Evolutionary conservation across 2,329 filamentous ascomycete genomes (phyloP).

Genomic region (Bipolaris cookei): DNA sequence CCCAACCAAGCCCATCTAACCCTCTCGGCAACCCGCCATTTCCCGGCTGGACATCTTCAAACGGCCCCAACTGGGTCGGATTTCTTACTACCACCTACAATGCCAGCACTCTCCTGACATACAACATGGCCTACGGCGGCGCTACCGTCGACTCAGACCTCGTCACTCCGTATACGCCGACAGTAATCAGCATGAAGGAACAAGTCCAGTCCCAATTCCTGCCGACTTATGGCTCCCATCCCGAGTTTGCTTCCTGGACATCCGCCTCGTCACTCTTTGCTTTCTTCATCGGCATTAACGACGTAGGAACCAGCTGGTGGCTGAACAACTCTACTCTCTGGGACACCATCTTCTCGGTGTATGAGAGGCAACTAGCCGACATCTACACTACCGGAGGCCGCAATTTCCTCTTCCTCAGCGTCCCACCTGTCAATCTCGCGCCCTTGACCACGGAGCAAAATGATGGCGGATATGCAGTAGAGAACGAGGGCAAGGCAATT

Average conservation of each 20-base stretch:
- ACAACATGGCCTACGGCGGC: conserved; percentile 60
- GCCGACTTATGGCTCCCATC: conserved; percentile 48
- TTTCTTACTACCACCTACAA: conserved; percentile 49
- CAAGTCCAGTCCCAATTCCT: conserved; percentile 57
- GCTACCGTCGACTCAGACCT: conserved; percentile 51
- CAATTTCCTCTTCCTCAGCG: conserved; percentile 58
- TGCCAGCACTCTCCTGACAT: conserved; percentile 55
- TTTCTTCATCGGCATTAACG: conserved; percentile 64
- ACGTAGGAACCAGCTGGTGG: conserved; percentile 60
- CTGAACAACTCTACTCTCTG: conserved; percentile 45
- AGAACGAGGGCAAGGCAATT: conserved; percentile 54
- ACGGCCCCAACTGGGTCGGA: conserved; percentile 64
- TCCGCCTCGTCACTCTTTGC: conserved; percentile 55
- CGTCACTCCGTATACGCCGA: conserved; percentile 57
- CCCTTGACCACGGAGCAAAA: conserved; percentile 53
- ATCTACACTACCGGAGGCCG: conserved; percentile 56
- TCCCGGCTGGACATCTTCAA: conserved; percentile 50
- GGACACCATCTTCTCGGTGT: conserved; percentile 48
- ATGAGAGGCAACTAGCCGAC: conserved; percentile 46
- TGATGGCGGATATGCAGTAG: conserved; percentile 45
- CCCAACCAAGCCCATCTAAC: conserved; percentile 60
- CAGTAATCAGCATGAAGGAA: conserved; percentile 59
- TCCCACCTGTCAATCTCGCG: conserved; percentile 58
- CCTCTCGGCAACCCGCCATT: conserved; percentile 68
- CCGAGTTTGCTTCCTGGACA: conserved; percentile 52